These are phyloP conservation scores for Leptosphaerulina australis DNA, from an alignment of 2,329 filamentous ascomycete genomes.

Conservation along the genomic window DNA sequence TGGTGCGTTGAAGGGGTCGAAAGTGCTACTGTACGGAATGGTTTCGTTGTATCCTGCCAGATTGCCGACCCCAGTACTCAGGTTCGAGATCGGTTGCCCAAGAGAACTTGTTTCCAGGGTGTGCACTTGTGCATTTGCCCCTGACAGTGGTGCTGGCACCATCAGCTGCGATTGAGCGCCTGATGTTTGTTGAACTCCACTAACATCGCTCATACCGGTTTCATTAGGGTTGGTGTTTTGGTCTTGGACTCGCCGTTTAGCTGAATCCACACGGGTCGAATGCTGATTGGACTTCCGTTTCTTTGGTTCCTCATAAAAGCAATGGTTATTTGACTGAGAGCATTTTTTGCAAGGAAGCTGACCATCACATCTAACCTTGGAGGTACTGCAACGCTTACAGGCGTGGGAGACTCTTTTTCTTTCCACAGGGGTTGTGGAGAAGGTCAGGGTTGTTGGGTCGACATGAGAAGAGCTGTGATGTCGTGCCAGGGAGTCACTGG, in stretches of 20 bases:
- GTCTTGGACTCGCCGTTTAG: neutral
- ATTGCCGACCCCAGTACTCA: too few relatives aligned
- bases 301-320: slow-evolving; percentile 5
- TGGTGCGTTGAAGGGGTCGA: neutral
- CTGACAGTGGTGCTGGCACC: neutral
- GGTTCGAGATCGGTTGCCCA: neutral
- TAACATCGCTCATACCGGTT: neutral
- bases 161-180: neutral
- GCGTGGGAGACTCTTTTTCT: slow-evolving; percentile 5
- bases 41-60: neutral
- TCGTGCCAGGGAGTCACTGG: neutral
- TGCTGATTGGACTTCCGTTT: neutral
- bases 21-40: neutral
- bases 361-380: slow-evolving; percentile 12
- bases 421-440: neutral
- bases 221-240: neutral
- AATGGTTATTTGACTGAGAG: neutral
- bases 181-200: neutral
- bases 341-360: slow-evolving; percentile 1
- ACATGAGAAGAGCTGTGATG: neutral
- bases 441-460: neutral
- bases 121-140: neutral
- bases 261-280: neutral
- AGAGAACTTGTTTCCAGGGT: neutral
- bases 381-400: slow-evolving; percentile 8